Conservation (phyloP, 129 eudicot species). For the Artemisia argyi region DNA sequence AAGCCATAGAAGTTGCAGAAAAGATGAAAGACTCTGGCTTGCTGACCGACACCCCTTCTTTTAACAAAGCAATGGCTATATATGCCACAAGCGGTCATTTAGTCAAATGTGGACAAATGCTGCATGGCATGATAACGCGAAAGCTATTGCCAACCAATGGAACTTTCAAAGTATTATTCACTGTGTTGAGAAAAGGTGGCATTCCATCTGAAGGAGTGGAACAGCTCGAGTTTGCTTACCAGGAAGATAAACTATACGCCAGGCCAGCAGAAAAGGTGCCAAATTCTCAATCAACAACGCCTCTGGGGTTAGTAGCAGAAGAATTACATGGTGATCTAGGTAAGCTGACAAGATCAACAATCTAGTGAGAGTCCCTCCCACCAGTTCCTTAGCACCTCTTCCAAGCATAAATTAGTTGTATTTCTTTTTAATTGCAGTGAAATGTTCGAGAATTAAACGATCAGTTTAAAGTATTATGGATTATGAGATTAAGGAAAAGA, state of each 20-base stretch:
- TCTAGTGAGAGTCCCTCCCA: too few species aligned
- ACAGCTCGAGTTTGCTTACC: conserved; percentile 61
- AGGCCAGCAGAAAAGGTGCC: conserved; percentile 53
- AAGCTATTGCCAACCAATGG: conserved; percentile 47
- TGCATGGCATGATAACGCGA: conserved; percentile 55
- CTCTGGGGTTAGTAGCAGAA: too few species aligned
- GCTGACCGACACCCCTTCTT: conserved; percentile 51
- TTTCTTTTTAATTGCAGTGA: too few species aligned
- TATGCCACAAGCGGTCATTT: conserved; percentile 68
- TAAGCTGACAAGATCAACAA: too few species aligned
- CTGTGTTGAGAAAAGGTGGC: conserved; percentile 65
- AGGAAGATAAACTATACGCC: conserved; percentile 54
- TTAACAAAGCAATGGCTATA: conserved; percentile 78
- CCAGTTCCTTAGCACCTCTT: too few species aligned
- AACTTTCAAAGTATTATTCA: conserved; percentile 70
- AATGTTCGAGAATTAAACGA: too few species aligned
- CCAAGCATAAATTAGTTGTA: too few species aligned
- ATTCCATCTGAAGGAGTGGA: conserved; percentile 53
- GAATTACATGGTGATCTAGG: too few species aligned
- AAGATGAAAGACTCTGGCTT: conserved; percentile 66
- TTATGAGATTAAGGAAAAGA: too few species aligned
- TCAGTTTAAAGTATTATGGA: too few species aligned
- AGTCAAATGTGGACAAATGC: conserved; percentile 59
- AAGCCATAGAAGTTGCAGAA: conserved; percentile 64
- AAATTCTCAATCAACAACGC: too few species aligned